Conservation (phyloP, 2,329 filamentous ascomycete species). For the Orbilia ellipsospora region DNA sequence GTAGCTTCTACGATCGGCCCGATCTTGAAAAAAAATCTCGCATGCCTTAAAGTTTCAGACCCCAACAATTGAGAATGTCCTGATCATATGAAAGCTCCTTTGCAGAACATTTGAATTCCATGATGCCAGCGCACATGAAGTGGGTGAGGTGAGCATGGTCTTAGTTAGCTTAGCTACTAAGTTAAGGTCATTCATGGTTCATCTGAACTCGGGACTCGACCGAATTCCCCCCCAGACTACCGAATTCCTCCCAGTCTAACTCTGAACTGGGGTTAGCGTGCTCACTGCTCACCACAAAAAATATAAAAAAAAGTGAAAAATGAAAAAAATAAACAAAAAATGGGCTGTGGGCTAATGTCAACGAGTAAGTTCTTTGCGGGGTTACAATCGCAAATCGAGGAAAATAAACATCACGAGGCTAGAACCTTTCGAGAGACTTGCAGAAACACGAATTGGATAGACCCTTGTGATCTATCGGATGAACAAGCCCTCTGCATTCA, state of each 20-base stretch:
- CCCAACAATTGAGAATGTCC: conserved; percentile 19
- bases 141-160: neutral
- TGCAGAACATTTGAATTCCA: neutral
- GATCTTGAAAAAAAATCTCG: neutral
- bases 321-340: neutral
- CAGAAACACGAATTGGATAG: conserved; percentile 8
- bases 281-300: neutral
- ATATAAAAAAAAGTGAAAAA: conserved; percentile 7
- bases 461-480: conserved; percentile 55
- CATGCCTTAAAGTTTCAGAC: neutral
- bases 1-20: neutral
- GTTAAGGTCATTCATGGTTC: conserved; percentile 37
- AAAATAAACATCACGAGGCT: conserved; percentile 52
- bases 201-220: conserved; percentile 45
- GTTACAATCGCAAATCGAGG: conserved; percentile 35
- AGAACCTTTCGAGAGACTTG: conserved; percentile 7
- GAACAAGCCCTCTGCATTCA: conserved; percentile 24
- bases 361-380: conserved; percentile 34
- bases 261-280: neutral
- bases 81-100: conserved; percentile 34
- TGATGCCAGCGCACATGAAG: conserved; percentile 28
- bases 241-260: conserved; percentile 52
- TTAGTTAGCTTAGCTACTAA: neutral
- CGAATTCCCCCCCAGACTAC: conserved; percentile 50
- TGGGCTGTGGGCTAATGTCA: conserved; percentile 1